A percentile compares a stretch with the other conserved stretches of the same genome.
Evolutionary conservation across 352 stramenopile genomes (phyloP).

Genomic region (Thalassiosira oceanica): DNA sequence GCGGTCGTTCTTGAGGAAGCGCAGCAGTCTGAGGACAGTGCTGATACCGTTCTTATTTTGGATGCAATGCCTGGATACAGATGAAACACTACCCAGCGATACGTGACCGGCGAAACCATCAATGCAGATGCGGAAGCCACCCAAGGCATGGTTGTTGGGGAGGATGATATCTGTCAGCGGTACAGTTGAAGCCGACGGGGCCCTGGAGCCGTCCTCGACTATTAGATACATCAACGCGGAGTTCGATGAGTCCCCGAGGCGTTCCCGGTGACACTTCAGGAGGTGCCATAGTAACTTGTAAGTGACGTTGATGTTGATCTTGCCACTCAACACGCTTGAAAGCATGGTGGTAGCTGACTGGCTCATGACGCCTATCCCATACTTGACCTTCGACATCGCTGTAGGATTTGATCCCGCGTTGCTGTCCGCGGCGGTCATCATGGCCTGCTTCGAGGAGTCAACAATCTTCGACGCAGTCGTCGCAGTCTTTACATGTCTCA

Average conservation of each 20-base stretch:
- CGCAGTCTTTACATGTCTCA: constrained; percentile 33
- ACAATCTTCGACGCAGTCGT: constrained; percentile 17
- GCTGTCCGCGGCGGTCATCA: neutral
- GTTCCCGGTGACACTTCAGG: constrained; percentile 70
- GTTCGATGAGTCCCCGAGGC: constrained; percentile 52
- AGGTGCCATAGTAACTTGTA: constrained; percentile 81
- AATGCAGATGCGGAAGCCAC: constrained; percentile 41
- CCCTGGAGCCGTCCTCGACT: constrained; percentile 34
- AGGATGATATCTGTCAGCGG: constrained; percentile 47
- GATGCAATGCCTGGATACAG: too few relatives aligned
- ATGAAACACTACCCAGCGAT: constrained; percentile 5
- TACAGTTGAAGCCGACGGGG: constrained; percentile 8
- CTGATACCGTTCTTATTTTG: constrained; percentile 50
- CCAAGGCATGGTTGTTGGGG: constrained; percentile 20
- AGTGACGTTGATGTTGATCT: constrained; percentile 59
- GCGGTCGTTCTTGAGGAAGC: constrained; percentile 61
- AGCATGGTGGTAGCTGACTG: constrained; percentile 45
- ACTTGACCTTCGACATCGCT: constrained; percentile 44
- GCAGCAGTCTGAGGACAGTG: constrained; percentile 67
- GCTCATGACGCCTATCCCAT: constrained; percentile 41
- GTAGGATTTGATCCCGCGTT: neutral
- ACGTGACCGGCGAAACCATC: neutral
- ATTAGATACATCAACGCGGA: constrained; percentile 63
- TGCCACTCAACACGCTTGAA: constrained; percentile 36
- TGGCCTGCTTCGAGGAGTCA: neutral